A percentile compares a stretch with the other conserved stretches of the same genome.
These are phyloP conservation scores for Discostella pseudostelligera DNA, from an alignment of 108 stramenopile species.

Conservation along the genomic window DNA sequence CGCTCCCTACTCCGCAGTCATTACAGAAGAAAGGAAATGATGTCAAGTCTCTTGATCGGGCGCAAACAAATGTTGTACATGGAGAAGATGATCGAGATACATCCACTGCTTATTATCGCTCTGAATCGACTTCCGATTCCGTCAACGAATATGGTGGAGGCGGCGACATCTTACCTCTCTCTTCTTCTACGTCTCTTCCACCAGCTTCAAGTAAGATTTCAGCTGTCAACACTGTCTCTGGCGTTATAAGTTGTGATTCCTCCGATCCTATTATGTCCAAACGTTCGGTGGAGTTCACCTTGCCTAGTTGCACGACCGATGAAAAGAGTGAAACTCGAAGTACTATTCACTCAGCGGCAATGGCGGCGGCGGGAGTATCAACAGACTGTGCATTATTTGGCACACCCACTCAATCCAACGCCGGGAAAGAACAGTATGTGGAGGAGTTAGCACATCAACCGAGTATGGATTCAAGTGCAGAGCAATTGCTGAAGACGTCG, in stretches of 20 bases:
- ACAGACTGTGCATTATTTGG: background rate
- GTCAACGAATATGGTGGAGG: background rate
- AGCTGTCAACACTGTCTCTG: background rate
- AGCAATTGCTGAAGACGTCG: too few species aligned
- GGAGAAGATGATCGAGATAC: conserved; percentile 35
- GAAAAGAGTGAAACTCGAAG: background rate
- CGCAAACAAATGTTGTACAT: conserved; percentile 10
- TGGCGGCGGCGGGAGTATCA: background rate
- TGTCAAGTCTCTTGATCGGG: background rate
- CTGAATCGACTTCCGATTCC: conserved; percentile 26
- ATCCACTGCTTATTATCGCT: conserved; percentile 29
- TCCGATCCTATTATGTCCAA: background rate
- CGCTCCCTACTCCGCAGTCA: conserved; percentile 15
- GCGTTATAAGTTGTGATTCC: background rate
- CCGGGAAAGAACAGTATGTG: background rate
- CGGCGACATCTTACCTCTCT: background rate
- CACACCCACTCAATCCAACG: conserved; percentile 1
- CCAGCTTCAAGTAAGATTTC: background rate
- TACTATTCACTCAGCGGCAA: background rate
- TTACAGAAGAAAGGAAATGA: background rate
- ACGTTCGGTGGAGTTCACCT: background rate
- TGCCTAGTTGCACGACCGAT: background rate
- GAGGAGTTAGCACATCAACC: background rate
- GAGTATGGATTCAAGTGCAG: too few species aligned
- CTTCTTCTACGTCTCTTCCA: background rate